A percentile compares a stretch with the other conserved stretches of the same genome.
These are phyloP conservation scores for Spergularia bocconei DNA, from an alignment of 148 eudicot species.

Conservation along the genomic window DNA sequence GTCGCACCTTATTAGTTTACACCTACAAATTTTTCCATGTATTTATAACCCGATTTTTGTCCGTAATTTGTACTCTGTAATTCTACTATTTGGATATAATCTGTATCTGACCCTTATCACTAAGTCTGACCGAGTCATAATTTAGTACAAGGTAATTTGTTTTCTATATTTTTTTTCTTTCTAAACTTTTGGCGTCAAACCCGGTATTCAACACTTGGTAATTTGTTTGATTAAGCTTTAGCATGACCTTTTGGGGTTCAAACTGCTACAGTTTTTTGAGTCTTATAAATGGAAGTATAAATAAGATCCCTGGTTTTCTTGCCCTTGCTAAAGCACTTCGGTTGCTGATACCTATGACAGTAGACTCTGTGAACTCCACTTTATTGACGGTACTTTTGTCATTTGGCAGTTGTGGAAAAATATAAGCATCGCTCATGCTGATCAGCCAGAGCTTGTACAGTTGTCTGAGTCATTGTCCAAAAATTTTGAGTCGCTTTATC, in stretches of 20 bases:
- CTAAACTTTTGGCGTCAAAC: neutral
- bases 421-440: slow-evolving; percentile 38
- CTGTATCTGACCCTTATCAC: neutral
- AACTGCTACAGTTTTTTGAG: neutral
- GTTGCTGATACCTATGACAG: neutral
- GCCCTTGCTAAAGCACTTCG: neutral
- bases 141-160: neutral
- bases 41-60: neutral
- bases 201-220: neutral
- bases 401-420: slow-evolving; percentile 61
- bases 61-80: neutral
- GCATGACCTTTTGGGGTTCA: too few species aligned
- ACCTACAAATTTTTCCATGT: too few species aligned
- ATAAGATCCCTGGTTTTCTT: neutral
- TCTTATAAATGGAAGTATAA: neutral
- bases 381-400: slow-evolving; percentile 26
- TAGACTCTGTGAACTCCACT: neutral
- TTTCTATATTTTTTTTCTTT: neutral
- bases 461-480: slow-evolving; percentile 46
- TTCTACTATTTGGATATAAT: neutral
- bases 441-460: slow-evolving; percentile 50
- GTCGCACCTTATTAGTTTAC: neutral
- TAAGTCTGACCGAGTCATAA: neutral
- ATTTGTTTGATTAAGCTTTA: neutral
- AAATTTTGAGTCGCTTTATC: slow-evolving; percentile 54